Conservation (phyloP, 148 eudicot species). For the Heliosperma pusillum region DNA sequence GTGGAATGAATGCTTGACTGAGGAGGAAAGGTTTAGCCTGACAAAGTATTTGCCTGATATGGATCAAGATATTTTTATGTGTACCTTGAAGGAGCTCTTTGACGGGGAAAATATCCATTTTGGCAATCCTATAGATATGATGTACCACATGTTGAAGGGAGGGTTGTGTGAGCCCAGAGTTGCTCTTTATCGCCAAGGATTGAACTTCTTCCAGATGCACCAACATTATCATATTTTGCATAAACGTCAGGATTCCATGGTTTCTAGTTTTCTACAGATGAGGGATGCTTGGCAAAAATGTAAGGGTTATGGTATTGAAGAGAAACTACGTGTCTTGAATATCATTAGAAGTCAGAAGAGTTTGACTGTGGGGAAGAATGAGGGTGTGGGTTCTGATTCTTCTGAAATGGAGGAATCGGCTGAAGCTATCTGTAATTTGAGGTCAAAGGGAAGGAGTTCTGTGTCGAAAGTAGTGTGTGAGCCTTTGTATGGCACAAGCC, state of each 20-base stretch:
- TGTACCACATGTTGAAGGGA: slow-evolving; percentile 85
- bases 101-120: slow-evolving; percentile 74
- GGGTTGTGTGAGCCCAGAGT: slow-evolving; percentile 94
- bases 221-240: slow-evolving; percentile 70
- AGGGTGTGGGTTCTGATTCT: slow-evolving; percentile 53
- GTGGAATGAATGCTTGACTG: slow-evolving; percentile 87
- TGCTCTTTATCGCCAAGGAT: slow-evolving; percentile 79
- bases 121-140: slow-evolving; percentile 61
- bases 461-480: slow-evolving; percentile 38
- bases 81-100: slow-evolving; percentile 81
- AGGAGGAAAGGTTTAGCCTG: slow-evolving; percentile 75
- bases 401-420: slow-evolving; percentile 61
- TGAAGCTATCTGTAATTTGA: slow-evolving; percentile 51
- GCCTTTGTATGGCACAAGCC: slow-evolving; percentile 29
- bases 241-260: slow-evolving; percentile 76
- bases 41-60: slow-evolving; percentile 84
- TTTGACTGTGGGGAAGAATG: slow-evolving; percentile 70
- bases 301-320: slow-evolving; percentile 83
- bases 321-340: slow-evolving; percentile 82
- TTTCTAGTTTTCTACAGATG: slow-evolving; percentile 61
- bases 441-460: slow-evolving; percentile 43
- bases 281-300: slow-evolving; percentile 77
- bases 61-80: slow-evolving; percentile 79
- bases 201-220: slow-evolving; percentile 64
- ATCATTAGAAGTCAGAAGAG: slow-evolving; percentile 72